Evolutionary conservation across 2,329 filamentous ascomycete genomes (phyloP), one percentile per base, ranked within the genome.

Genomic region (Exophiala lecanii-corni): DNA sequence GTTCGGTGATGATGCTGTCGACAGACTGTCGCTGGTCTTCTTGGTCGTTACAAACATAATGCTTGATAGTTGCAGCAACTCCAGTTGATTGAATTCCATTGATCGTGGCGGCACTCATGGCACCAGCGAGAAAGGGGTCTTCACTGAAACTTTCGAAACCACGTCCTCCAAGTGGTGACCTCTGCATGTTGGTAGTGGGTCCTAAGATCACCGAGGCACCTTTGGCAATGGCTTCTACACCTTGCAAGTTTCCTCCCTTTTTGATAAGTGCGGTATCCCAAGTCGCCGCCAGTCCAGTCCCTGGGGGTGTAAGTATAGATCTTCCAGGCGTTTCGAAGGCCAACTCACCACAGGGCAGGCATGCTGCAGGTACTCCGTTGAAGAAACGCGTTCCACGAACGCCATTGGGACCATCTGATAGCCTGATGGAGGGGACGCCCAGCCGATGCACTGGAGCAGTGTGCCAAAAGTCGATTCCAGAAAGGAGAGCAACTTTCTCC

Each of bases 131-230:
- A 7, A 82, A 75, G 0, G 86, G 86, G 54, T 92, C 87, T 62
- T 92, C 87, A 0, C 84, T 88, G 61, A 89, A 92, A 0, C 86
- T 89, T 64, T 94, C 87, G 54, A 92, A 94, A 51, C 89, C 89
- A 47, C 87, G 76, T 13, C 87, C 87, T n/a, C 86, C 86, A 0
- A 92, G 72, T 0, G 87, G 87, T 37, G 85, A 85, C 12, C 87
- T 78, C 57, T 92, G 86, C 71, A 88, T 82, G 66, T 86, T 89
- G 23, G 89, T 81, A 1, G 86, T 89, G 2, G 85, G 86, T 0
- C 82, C 86, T 6, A 91, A 73, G 3, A 89, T 70, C 23, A 89
- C 75, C 47, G 88, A 75, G 19, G 84, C 82, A 4, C 84, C 84
- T 57, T 86, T 81, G 13, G 84, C 83, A 55, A 80, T 84, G 17